Evolutionary conservation across 192 early-diverging fungal genomes (phyloP), one percentile per base, ranked within the genome.

Genomic region (Diversispora eburnea): DNA sequence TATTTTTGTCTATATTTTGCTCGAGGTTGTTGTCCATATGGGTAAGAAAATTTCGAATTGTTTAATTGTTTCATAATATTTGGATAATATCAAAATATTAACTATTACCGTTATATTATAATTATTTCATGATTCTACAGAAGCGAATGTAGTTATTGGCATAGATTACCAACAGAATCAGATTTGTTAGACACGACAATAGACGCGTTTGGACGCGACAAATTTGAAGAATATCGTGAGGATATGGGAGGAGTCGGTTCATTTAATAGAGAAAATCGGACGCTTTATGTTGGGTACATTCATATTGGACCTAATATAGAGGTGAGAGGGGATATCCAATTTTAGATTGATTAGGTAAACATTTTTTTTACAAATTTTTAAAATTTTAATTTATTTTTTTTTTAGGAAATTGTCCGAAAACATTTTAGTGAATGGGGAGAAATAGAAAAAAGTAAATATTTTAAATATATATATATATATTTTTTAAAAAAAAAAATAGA

Each of bases 1-100:
- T 85, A 83, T 57, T 95, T 95, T 73, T 95, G 94, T 78, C 75
- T 93, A 17, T 91, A 93, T 74, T 95, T 95, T 84, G 90, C 92
- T 0, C 81, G 88, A 47, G 94, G 93, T 5, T 87, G 85, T 77
- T 95, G 94, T 79, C 80, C 86, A 47, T 85, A 87, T 60, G 94
- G 94, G 81, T 82, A 79, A 39, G 49, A n/a, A 39, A 54, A 12
- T 67, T 45, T 13, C 33, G 47, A 13, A 75, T 84, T 49, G 0
- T 57, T 17, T 33, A 33, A 33, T 33, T 33, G 25, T 33, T 33
- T 33, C 25, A 33, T 33, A 33, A 33, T 33, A 33, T 33, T 33
- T 33, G 25, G 25, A 33, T 33, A 33, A 2, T 33, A 33, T n/a
- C 25, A 1, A 33, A 33, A 33, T 33, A 33, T 33, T 33, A 33